Evolutionary conservation across 768 basidiomycete species (phyloP), one percentile per base, ranked within the genome.

Genomic region (Lentinus brumalis): DNA sequence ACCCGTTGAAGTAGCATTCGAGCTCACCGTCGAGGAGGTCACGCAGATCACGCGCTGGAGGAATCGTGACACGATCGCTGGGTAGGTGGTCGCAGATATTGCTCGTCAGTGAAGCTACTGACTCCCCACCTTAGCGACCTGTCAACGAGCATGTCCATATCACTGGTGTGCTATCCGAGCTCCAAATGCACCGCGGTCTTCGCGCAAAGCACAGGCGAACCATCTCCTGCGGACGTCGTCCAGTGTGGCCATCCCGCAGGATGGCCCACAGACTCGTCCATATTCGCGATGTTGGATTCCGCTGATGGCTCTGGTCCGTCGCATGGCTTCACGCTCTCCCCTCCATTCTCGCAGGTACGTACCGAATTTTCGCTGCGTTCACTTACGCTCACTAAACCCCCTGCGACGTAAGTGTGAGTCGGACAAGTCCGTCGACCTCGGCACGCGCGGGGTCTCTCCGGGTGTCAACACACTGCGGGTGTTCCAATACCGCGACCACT

Each of bases 401-500:
- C 12, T 31, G 0, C 11, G 11, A 16, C 15, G 16, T 9, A 40
- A 62, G 60, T 54, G 50, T 6, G 56, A 58, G 39, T 29, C 51
- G 6, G 57, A 65, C 49, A 30, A 40, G n/a, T 47, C 58, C 50
- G 51, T 60, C 29, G 65, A 66, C 44, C 40, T 66, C 16, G 53
- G 61, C 41, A 30, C 35, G 2, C 60, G 53, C 53, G 42, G n/a
- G 18, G 29, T 63, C 11, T 31, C 21, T 15, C 30, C 44, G 3
- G 68, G 64, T 29, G 50, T n/a, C 29, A 69, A 69, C 54, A 53
- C 38, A n/a, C 50, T 67, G 32, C 42, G 55, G 4, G 11, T 69
- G 6, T 60, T 52, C 47, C 67, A 63, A 54, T 64, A 57, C 53
- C 46, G 57, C 32, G 63, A 64, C 52, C 57, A 56, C 56, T 60